A percentile compares a stretch with the other conserved stretches of the same genome.
Conservation (phyloP, 2,329 filamentous ascomycete species). For the Paraphoma sp. region DNA sequence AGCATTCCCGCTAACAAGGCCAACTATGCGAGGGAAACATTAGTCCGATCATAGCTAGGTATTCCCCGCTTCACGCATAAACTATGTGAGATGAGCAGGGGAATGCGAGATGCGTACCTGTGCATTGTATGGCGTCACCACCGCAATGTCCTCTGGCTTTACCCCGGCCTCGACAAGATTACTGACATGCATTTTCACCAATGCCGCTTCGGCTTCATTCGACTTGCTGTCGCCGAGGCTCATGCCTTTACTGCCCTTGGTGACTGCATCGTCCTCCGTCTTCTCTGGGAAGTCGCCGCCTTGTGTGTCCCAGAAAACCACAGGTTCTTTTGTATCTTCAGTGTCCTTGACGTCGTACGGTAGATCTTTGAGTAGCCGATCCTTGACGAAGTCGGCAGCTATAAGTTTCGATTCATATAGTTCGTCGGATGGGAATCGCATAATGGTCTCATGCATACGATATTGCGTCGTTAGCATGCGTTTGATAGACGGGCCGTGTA, state of each 20-base stretch:
- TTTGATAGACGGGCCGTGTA: constrained; percentile 86
- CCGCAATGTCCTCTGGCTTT: constrained; percentile 82
- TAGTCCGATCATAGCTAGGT: not conserved
- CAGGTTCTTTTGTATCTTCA: constrained; percentile 85
- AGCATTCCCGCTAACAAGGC: constrained; percentile 76
- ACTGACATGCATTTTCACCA: constrained; percentile 80
- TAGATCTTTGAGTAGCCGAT: constrained; percentile 76
- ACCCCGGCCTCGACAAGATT: constrained; percentile 81
- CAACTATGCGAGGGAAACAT: constrained; percentile 60
- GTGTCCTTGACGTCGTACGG: constrained; percentile 78
- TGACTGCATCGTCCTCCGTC: constrained; percentile 73
- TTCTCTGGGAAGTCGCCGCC: constrained; percentile 90
- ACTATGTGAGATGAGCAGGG: constrained; percentile 11
- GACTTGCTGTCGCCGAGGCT: constrained; percentile 79
- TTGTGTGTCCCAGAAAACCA: constrained; percentile 96
- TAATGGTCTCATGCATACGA: constrained; percentile 95
- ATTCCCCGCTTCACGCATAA: constrained; percentile 6
- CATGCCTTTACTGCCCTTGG: constrained; percentile 54
- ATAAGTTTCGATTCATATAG: constrained; percentile 84
- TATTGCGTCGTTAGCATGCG: constrained; percentile 97
- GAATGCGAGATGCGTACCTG: constrained; percentile 61
- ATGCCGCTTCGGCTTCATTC: constrained; percentile 86
- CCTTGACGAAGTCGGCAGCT: constrained; percentile 79
- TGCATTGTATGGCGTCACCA: constrained; percentile 96
- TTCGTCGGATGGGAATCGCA: constrained; percentile 89